These are phyloP conservation scores for Vinca major DNA, from an alignment of 305 asterid genomes.

Conservation along the genomic window DNA sequence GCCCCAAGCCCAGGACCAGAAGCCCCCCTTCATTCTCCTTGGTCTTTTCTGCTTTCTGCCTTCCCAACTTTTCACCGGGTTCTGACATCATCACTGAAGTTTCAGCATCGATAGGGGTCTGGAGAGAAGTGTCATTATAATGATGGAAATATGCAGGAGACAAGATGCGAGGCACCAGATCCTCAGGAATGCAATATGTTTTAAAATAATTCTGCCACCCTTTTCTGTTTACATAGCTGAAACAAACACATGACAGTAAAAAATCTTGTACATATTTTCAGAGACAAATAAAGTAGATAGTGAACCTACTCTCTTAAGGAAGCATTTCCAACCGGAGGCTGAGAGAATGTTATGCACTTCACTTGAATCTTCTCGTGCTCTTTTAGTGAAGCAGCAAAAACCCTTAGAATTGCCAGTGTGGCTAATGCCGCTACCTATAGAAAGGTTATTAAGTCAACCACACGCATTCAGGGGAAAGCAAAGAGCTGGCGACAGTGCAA, in stretches of 20 bases:
- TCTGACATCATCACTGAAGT: conserved; percentile 37
- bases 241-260: conserved; percentile 23
- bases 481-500: conserved; percentile 9
- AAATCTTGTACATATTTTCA: conserved; percentile 5
- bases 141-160: conserved; percentile 99
- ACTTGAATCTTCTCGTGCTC: conserved; percentile 80
- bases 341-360: conserved; percentile 95
- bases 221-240: conserved; percentile 80
- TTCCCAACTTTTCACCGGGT: conserved; percentile 38
- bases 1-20: conserved; percentile 95
- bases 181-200: conserved; percentile 98
- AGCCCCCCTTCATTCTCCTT: conserved; percentile 75
- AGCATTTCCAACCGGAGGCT: conserved; percentile 99
- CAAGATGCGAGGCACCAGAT: conserved; percentile 91
- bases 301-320: conserved; percentile 80
- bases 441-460: conserved; percentile 18
- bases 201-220: conserved; percentile 88
- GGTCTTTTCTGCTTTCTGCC: conserved; percentile 42
- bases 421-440: conserved; percentile 90
- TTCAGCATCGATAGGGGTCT: conserved; percentile 34
- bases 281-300: conserved; percentile 4
- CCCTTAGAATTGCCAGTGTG: conserved; percentile 89
- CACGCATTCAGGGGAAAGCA: conserved; percentile 8
- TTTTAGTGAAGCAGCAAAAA: conserved; percentile 64
- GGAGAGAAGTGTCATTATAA: conserved; percentile 41